Percentiles rank a stretch among this genome's conserved stretches.
Evolutionary conservation across 2,329 filamentous ascomycete genomes (phyloP).

Genomic region (Aspergillus ibericus): DNA sequence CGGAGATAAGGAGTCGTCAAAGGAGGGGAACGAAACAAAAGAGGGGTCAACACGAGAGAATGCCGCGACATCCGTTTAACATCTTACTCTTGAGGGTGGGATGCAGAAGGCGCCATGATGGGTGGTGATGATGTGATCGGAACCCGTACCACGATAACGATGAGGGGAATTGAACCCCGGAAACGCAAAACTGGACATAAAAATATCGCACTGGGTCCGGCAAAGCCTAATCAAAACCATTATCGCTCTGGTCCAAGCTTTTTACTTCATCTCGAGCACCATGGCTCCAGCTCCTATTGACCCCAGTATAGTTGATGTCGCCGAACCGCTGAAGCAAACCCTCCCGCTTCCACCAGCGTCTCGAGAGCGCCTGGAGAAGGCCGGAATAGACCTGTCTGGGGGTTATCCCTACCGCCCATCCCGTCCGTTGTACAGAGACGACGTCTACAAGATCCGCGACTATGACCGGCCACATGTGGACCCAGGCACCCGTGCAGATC

Average conservation of each 20-base stretch:
- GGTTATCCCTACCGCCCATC: constrained; percentile 72
- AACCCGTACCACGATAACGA: constrained; percentile 1
- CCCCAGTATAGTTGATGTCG: constrained; percentile 63
- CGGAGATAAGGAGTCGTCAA: constrained; percentile 7
- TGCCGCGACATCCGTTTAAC: not conserved
- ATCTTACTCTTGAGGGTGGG: not conserved
- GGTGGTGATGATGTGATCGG: constrained; percentile 34
- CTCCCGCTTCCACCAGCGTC: constrained; percentile 61
- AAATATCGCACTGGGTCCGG: not conserved
- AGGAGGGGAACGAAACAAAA: not conserved
- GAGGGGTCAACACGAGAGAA: constrained; percentile 2
- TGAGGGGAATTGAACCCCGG: not conserved
- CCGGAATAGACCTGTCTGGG: constrained; percentile 66
- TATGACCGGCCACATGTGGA: constrained; percentile 58
- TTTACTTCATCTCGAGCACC: constrained; percentile 10
- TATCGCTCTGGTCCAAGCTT: not conserved
- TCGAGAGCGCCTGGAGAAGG: constrained; percentile 62
- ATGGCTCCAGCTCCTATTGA: constrained; percentile 64
- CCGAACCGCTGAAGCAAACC: constrained; percentile 62
- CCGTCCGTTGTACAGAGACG: constrained; percentile 67
- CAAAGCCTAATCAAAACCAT: not conserved
- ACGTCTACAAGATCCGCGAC: constrained; percentile 66
- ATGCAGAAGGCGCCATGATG: constrained; percentile 29
- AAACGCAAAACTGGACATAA: not conserved
- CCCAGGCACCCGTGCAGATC: constrained; percentile 64